phyloP scores from a whole-genome alignment of 2,329 filamentous ascomycete species.

The Lasiodiplodia hormozganensis region DNA sequence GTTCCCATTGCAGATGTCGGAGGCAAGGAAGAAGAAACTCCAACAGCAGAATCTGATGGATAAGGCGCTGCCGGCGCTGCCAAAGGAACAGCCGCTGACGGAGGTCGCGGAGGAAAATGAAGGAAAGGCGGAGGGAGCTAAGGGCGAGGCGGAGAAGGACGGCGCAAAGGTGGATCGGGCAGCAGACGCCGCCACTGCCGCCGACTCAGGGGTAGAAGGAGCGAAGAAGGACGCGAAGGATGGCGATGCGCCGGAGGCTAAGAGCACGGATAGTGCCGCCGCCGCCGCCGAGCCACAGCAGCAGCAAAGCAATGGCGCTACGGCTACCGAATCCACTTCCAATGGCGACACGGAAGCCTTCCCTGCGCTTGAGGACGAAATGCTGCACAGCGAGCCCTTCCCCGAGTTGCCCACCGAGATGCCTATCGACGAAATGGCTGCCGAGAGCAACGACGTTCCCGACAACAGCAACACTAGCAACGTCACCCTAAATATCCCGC shows the following conservation, averaged over 20 bases:
- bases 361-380: not conserved
- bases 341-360: slow-evolving; percentile 21
- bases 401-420: not conserved
- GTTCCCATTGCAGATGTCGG: slow-evolving; percentile 36
- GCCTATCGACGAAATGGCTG: not conserved
- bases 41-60: not conserved
- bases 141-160: not conserved
- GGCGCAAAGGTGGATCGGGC: not conserved
- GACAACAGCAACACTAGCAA: not conserved
- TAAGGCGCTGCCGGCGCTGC: not conserved
- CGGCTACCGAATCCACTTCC: slow-evolving; percentile 22
- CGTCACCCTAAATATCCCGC: not conserved
- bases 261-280: not conserved
- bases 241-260: not conserved
- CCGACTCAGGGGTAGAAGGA: not conserved
- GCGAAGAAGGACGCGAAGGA: not conserved
- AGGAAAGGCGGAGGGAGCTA: not conserved
- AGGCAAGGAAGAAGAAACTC: not conserved
- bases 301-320: slow-evolving; percentile 22
- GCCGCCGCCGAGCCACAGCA: not conserved
- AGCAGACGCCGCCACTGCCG: not conserved
- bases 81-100: not conserved
- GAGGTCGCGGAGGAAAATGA: not conserved
- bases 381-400: not conserved
- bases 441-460: not conserved